Evolutionary conservation across 176 grass and related monocot genomes (phyloP).

Genomic region (Otatea glauca): DNA sequence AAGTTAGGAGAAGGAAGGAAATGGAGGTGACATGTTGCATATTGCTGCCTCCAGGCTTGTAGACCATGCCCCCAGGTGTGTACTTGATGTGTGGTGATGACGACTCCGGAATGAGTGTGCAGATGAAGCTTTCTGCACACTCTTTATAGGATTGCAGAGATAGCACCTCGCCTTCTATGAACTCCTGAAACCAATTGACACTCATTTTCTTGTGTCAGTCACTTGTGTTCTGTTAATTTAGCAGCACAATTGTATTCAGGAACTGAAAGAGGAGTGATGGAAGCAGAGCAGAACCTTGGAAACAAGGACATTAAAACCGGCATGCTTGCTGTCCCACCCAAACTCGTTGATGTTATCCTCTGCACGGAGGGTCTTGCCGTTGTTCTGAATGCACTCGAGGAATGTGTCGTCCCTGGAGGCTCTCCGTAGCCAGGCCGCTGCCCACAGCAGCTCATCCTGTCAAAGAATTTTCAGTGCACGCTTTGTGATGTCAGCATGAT

Average conservation of each 20-base stretch:
- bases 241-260: constrained; percentile 2
- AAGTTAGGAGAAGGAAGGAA: constrained; percentile 82
- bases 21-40: constrained; percentile 98
- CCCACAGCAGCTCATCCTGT: constrained; percentile 97
- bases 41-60: constrained; percentile 94
- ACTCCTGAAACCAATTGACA: constrained; percentile 54
- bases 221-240: not conserved
- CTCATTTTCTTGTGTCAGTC: not conserved
- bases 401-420: constrained; percentile 73
- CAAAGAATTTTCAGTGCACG: not conserved
- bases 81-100: constrained; percentile 81
- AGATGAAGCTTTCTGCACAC: constrained; percentile 84
- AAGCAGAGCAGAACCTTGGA: constrained; percentile 59
- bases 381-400: constrained; percentile 86
- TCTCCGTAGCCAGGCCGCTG: constrained; percentile 83
- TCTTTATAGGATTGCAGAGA: constrained; percentile 86
- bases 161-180: constrained; percentile 70
- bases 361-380: constrained; percentile 85
- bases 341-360: constrained; percentile 91
- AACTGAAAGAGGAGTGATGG: not conserved
- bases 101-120: constrained; percentile 88
- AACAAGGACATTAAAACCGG: constrained; percentile 83
- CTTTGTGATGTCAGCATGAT: not conserved
- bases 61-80: constrained; percentile 83
- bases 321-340: constrained; percentile 99